These are phyloP conservation scores for Thalassia testudinum DNA, from an alignment of 116 monocot genomes.

Conservation along the genomic window DNA sequence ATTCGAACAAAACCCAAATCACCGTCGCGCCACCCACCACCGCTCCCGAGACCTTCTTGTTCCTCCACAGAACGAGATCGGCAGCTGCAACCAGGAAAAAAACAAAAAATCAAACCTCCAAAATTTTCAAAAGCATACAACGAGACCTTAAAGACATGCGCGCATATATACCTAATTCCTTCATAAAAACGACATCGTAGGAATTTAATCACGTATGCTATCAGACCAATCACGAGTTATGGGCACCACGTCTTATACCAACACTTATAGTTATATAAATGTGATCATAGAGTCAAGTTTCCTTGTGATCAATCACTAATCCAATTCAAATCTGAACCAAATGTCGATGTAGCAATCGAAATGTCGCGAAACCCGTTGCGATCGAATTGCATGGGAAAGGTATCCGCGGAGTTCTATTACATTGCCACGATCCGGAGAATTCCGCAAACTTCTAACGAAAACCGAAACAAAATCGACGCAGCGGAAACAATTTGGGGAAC, in stretches of 20 bases:
- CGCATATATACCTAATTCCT: too few species aligned
- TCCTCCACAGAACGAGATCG: constrained; percentile 72
- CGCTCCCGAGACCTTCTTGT: constrained; percentile 66
- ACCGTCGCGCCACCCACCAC: constrained; percentile 36
- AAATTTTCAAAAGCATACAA: neutral
- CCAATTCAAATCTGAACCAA: too few species aligned
- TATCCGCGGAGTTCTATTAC: neutral
- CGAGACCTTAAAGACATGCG: too few species aligned
- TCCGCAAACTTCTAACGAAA: too few species aligned
- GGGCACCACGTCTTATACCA: too few species aligned
- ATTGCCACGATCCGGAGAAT: neutral
- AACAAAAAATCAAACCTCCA: constrained; percentile 3
- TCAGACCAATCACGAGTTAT: neutral
- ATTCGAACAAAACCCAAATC: constrained; percentile 62
- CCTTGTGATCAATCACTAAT: too few species aligned
- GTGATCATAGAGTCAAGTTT: too few species aligned
- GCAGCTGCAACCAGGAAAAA: constrained; percentile 78
- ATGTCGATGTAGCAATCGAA: neutral
- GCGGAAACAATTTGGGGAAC: neutral
- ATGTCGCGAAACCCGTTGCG: neutral
- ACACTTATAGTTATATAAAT: too few species aligned
- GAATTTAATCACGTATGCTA: neutral
- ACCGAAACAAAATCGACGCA: neutral
- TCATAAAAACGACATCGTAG: neutral
- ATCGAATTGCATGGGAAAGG: neutral